Base-by-base conservation (phyloP, 129 eudicot genomes). In the Glebionis coronaria region DNA sequence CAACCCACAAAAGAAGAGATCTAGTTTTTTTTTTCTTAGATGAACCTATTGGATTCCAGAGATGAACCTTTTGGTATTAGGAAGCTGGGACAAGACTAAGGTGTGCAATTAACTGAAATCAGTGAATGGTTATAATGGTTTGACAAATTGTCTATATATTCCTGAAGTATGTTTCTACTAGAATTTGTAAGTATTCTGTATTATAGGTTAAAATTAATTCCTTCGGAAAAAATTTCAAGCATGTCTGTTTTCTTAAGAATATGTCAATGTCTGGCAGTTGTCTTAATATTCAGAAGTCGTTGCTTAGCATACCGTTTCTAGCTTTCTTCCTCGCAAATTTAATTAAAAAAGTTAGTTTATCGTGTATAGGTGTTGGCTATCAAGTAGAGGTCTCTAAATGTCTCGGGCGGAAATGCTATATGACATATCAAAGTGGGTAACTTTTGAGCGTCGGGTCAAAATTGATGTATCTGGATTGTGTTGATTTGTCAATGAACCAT, bases 1-100 rank as follows among this genome's bases (percentile, higher is more conserved):
- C 40, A 63, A 20, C 72, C 21, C 28, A 49, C 69, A 68, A 19
- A 47, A 68, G 59, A 57, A 31, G 44, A 67, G 27, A 19, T 56
- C 56, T 67, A 81, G 73, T 11, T 65, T 57, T 77, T 53, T 31
- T 13, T 61, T 8, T 75, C n/a, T n/a, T n/a, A n/a, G n/a, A n/a
- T n/a, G n/a, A n/a, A n/a, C n/a, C n/a, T n/a, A n/a, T 15, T 93
- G 97, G 99, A 86, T 93, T 74, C 99, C 99, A 16, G 97, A 93
- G 76, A 86, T 93, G 95, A 88, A 69, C 42, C 79, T 86, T 54
- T 71, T 93, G 76, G 99, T 76, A 63, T 86, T 92, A 1, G 95
- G 92, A 80, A 89, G 99, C 78, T 89, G 97, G 99, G 97, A 93
- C 47, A 93, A 93, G 73, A 86, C 99, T 93, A 20, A 82, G 89